Evolutionary conservation across 495 filamentous ascomycete genomes (phyloP), one percentile per base, ranked within the genome.

Genomic region (Aspergillus ellipticus): DNA sequence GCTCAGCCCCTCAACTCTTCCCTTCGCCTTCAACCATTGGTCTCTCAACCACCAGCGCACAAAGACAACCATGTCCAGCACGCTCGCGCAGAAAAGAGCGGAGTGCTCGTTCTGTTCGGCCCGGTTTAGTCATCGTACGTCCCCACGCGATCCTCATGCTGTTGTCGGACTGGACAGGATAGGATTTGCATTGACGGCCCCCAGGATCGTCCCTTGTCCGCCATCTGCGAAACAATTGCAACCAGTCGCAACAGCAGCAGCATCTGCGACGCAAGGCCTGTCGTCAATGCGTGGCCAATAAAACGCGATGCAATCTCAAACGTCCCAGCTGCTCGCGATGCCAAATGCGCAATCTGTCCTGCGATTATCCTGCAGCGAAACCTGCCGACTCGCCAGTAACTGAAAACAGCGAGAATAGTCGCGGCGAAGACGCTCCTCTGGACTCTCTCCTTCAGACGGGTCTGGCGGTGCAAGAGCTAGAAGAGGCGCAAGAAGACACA

Each of bases 191-290:
- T 17, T 45, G n/a, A n/a, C 46, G n/a, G n/a, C 49, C 10, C 10
- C 33, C 50, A 61, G 58, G 54, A 24, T 61, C 58, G 2, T 61
- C 58, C 8, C 58, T 61, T 41, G 43, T 61, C 39, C 58, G 58
- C 26, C 58, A 61, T 49, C 26, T 56, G 15, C 49, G 42, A 24
- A 61, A 57, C 22, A 61, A 54, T 19, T 61, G 58, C 43, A 61
- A 61, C 17, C 16, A 61, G 26, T 8, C 13, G 0, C 54, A 53
- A 19, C 28, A 48, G 0, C n/a, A 42, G 21, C 31, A 54, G 13
- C 58, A n/a, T n/a, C n/a, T n/a, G n/a, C n/a, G n/a, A n/a, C n/a
- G 58, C 17, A 56, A 53, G 16, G 51, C 58, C 11, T 61, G 58
- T 22, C 13, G 28, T n/a, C 58, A 61, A 35, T 61, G 58, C 28